Conservation (phyloP, 1,284 basidiomycete genomes). For the Volvariella volvacea region DNA sequence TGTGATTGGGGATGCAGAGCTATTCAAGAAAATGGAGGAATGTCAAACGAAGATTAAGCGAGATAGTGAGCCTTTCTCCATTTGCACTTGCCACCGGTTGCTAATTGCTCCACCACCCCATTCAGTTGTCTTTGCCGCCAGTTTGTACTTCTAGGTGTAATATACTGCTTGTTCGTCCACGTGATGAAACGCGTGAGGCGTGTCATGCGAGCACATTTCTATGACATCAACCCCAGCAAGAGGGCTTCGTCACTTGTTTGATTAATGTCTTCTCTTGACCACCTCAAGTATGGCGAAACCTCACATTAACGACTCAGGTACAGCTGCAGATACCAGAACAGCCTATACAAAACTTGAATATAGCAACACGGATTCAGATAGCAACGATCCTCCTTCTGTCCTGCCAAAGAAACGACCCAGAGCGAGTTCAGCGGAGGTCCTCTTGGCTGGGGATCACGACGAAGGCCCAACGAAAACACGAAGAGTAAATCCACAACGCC, state of each 20-base stretch:
- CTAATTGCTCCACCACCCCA: conserved; percentile 5
- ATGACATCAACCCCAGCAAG: conserved; percentile 4
- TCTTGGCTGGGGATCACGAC: conserved; percentile 16
- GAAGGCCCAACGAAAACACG: conserved; percentile 33
- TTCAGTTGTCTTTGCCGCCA: conserved; percentile 79
- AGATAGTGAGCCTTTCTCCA: conserved; percentile 64
- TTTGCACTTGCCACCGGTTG: conserved; percentile 4
- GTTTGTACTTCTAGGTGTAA: conserved; percentile 71
- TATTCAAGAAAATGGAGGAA: conserved; percentile 98
- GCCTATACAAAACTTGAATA: no score
- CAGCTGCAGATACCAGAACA: no score
- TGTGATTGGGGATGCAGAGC: conserved; percentile 92
- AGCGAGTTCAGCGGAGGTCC: conserved; percentile 16
- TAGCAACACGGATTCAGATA: no score
- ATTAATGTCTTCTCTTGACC: conserved; percentile 8
- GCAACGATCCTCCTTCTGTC: no score
- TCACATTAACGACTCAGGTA: conserved; percentile 9
- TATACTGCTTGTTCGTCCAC: background rate
- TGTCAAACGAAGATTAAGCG: conserved; percentile 90
- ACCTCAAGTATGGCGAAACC: conserved; percentile 24
- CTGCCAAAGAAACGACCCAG: conserved; percentile 17
- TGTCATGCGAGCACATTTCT: conserved; percentile 10
- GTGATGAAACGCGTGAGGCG: conserved; percentile 11
- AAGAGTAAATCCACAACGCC: conserved; percentile 50
- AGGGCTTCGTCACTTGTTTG: conserved; percentile 5